phyloP scores from a whole-genome alignment of 441 rosid species.

The Arabidopsis hybrid region DNA sequence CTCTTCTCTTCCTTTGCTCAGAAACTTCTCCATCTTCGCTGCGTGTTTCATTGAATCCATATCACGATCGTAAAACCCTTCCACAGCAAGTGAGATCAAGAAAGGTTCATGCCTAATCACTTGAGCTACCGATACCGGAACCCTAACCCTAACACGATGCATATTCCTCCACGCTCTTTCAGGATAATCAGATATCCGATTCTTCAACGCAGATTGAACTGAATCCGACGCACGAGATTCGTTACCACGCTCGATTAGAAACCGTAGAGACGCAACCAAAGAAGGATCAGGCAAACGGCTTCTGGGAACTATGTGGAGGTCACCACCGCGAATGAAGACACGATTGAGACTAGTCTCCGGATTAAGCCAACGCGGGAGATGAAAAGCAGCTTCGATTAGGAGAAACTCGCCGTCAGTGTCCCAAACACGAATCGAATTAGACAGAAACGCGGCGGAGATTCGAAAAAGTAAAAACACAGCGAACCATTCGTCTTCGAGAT shows the following conservation, averaged over 20 bases:
- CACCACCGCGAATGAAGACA: constrained; percentile 73
- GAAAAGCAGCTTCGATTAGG: constrained; percentile 88
- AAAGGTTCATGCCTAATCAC: constrained; percentile 71
- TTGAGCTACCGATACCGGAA: constrained; percentile 71
- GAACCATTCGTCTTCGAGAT: constrained; percentile 95
- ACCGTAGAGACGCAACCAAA: constrained; percentile 53
- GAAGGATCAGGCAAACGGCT: constrained; percentile 54
- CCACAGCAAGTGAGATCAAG: constrained; percentile 80
- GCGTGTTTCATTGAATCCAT: constrained; percentile 87
- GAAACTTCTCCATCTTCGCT: constrained; percentile 80
- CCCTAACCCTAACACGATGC: constrained; percentile 69
- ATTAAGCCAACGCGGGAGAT: constrained; percentile 81
- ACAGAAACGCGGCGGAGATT: constrained; percentile 67
- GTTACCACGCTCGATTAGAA: constrained; percentile 45
- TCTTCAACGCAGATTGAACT: constrained; percentile 60
- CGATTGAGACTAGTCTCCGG: constrained; percentile 74
- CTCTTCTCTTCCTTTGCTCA: constrained; percentile 55
- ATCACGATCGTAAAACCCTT: constrained; percentile 92
- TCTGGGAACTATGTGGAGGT: constrained; percentile 65
- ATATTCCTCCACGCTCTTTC: constrained; percentile 60
- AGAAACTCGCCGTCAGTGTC: constrained; percentile 93
- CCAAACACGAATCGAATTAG: constrained; percentile 69
- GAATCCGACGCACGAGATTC: constrained; percentile 55
- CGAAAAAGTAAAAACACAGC: constrained; percentile 76
- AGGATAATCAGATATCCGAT: constrained; percentile 64